Evolutionary conservation across 176 grass and related monocot species (phyloP), one percentile per base, ranked within the genome.

Genomic region (Guadua angustifolia): DNA sequence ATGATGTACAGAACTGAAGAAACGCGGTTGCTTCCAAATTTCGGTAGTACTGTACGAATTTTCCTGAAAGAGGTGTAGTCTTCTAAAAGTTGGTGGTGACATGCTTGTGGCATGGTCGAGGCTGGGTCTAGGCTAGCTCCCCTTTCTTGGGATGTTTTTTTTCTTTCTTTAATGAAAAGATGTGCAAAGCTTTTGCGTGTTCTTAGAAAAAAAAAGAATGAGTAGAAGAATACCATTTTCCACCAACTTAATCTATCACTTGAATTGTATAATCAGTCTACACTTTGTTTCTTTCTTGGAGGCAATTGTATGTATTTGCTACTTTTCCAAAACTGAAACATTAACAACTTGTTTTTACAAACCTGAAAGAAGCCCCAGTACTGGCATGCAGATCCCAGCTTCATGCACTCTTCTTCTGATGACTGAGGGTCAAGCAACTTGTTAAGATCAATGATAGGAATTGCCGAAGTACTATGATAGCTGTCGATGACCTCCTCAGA

Each of bases 361-460:
- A 58, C 22, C 58, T 61, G 58, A 12, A 61, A 61, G n/a, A 26
- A 25, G n/a, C 22, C 58, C 58, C 58, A 61, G 22, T 61, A 0
- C n/a, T 61, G 58, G 13, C 58, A 26, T 9, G 58, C 58, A 14
- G 58, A 58, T 12, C 66, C 62, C 15, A 84, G 84, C 67, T 87
- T 87, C 4, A 6, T 18, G 14, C 59, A 71, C 69, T 88, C 85
- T 26, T 70, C 76, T 19, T 70, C 9, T 8, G 68, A 83, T n/a
- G 69, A 80, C 7, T 18, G 49, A 0, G 49, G 79, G 26, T 90
- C 40, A 2, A 51, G 61, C 43, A 90, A 69, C 32, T 51, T 84
- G 24, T 7, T 55, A 19, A 82, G 49, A 32, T 90, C 88, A 2
- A 90, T 77, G 3, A 86, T 24, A 3, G 83, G 83, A 49, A 79